Conservation (phyloP, 441 rosid species). For the Brassica balearica region DNA sequence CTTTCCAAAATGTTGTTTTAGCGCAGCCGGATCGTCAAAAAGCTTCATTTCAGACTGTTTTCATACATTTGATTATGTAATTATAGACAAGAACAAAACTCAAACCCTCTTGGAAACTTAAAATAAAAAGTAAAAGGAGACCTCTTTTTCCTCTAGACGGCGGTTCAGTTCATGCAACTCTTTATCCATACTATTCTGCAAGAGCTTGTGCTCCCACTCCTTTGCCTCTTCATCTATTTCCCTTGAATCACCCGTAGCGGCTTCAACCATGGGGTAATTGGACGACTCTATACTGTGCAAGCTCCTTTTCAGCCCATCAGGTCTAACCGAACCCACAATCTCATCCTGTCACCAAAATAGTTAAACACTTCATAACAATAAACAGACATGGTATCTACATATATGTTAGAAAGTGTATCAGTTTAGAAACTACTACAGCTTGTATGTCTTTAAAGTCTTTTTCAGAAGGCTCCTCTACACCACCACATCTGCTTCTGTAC, state of each 20-base stretch:
- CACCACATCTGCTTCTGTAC: conserved; percentile 72
- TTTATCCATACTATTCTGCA: conserved; percentile 93
- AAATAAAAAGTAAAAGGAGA: conserved; percentile 34
- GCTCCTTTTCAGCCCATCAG: conserved; percentile 85
- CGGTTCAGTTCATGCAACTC: conserved; percentile 92
- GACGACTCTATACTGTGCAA: conserved; percentile 79
- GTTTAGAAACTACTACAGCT: conserved; percentile 51
- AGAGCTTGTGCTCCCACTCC: conserved; percentile 95
- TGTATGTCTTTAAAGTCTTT: conserved; percentile 76
- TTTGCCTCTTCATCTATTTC: conserved; percentile 91
- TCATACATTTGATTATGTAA: conserved; percentile 3
- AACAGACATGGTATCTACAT: conserved; percentile 29
- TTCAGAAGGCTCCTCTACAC: conserved; percentile 62
- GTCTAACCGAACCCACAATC: conserved; percentile 61
- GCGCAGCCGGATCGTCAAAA: conserved; percentile 74
- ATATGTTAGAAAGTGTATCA: background rate
- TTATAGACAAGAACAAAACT: conserved; percentile 22
- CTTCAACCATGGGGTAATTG: conserved; percentile 84
- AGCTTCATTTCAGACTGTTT: conserved; percentile 97
- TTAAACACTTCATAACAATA: background rate
- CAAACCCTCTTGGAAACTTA: background rate
- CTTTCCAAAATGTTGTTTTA: conserved; percentile 97
- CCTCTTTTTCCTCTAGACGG: conserved; percentile 98
- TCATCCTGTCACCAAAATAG: conserved; percentile 65
- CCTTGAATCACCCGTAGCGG: conserved; percentile 69